A percentile compares a stretch with the other conserved stretches of the same genome.
phyloP scores from a whole-genome alignment of 2,329 filamentous ascomycete species.

The Scytalidium lignicola region DNA sequence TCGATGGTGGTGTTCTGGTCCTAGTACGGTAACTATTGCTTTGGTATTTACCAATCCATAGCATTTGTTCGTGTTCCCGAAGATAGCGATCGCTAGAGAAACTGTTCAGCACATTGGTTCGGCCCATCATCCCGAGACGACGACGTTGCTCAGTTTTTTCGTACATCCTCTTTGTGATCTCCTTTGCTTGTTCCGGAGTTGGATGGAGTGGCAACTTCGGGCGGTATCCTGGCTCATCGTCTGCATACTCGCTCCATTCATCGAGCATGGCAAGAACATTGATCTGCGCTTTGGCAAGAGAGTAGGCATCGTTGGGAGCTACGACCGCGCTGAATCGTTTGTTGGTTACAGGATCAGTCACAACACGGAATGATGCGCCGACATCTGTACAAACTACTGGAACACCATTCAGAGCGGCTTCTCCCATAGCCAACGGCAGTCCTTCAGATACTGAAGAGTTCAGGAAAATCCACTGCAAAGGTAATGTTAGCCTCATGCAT shows the following conservation, averaged over 20 bases:
- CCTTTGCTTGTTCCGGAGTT: conserved; percentile 44
- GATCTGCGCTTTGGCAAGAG: conserved; percentile 54
- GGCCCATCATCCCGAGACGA: conserved; percentile 48
- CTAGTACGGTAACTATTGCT: too few species aligned
- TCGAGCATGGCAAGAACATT: conserved; percentile 54
- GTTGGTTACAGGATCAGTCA: conserved; percentile 37
- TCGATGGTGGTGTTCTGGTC: too few species aligned
- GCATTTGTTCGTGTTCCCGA: conserved; percentile 38
- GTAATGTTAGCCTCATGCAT: too few species aligned
- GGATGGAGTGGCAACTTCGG: too few species aligned
- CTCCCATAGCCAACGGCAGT: conserved; percentile 45
- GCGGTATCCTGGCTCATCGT: conserved; percentile 37
- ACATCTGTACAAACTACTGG: conserved; percentile 50
- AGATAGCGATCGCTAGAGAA: conserved; percentile 52
- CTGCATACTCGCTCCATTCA: conserved; percentile 53
- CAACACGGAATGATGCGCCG: conserved; percentile 44
- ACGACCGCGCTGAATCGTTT: conserved; percentile 48
- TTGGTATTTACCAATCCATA: conserved; percentile 1
- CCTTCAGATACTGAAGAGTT: conserved; percentile 50
- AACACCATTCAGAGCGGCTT: conserved; percentile 46
- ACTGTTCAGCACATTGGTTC: conserved; percentile 48
- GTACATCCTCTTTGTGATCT: conserved; percentile 53
- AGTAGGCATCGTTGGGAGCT: conserved; percentile 55
- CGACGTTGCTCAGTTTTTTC: conserved; percentile 49
- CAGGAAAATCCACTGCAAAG: conserved; percentile 55